A percentile compares a stretch with the other conserved stretches of the same genome.
phyloP scores from a whole-genome alignment of 495 filamentous ascomycete genomes.

The Hyaloscypha hepaticicola region DNA sequence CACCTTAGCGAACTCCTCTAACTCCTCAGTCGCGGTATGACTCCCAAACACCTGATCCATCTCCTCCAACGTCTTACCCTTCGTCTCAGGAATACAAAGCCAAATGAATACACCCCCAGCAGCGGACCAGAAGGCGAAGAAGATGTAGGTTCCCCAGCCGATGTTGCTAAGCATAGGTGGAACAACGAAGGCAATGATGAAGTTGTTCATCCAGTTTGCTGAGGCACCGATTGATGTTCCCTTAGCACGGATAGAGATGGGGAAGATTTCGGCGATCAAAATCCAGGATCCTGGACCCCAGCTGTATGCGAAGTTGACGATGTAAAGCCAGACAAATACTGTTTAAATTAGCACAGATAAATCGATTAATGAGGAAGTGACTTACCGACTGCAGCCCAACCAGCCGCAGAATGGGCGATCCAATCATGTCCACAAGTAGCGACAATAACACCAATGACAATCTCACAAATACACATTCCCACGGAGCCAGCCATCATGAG shows the following conservation, averaged over 20 bases:
- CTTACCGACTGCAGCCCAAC: conserved; percentile 59
- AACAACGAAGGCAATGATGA: conserved; percentile 28
- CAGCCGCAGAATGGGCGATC: conserved; percentile 43
- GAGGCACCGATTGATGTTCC: conserved; percentile 34
- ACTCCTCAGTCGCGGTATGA: conserved; percentile 39
- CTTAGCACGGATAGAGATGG: conserved; percentile 59
- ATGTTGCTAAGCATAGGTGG: conserved; percentile 27
- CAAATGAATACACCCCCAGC: conserved; percentile 29
- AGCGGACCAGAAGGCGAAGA: conserved; percentile 32
- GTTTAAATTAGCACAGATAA: conserved; percentile 20
- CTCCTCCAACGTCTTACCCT: conserved; percentile 31
- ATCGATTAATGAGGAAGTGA: conserved; percentile 58
- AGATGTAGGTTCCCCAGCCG: conserved; percentile 33
- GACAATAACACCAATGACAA: conserved; percentile 49
- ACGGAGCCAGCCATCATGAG: conserved; percentile 45
- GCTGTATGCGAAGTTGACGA: conserved; percentile 47
- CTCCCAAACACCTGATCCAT: conserved; percentile 43
- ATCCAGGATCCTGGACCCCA: conserved; percentile 53
- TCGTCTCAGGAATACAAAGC: conserved; percentile 35
- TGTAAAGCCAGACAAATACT: conserved; percentile 46
- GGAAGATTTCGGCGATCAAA: conserved; percentile 63
- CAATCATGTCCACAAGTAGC: conserved; percentile 46
- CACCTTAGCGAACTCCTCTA: conserved; percentile 27
- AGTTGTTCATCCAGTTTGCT: conserved; percentile 34
- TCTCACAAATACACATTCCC: conserved; percentile 49